phyloP scores from a whole-genome alignment of 2,329 filamentous ascomycete species.

The Xylariomycetidae sp. region DNA sequence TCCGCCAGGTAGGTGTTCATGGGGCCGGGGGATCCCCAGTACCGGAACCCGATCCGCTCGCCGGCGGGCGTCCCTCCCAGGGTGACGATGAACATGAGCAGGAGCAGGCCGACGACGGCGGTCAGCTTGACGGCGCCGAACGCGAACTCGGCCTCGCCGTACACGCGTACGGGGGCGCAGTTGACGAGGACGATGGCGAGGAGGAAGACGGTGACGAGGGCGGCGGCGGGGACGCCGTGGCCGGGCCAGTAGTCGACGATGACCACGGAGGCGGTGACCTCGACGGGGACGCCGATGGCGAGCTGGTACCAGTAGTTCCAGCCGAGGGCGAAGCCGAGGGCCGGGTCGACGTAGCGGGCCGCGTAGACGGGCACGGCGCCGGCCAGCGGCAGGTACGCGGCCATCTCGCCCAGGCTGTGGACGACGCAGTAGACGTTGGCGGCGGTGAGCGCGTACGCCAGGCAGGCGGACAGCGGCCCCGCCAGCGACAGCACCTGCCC shows the following conservation, averaged over 20 bases:
- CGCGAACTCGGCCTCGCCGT: slow-evolving; percentile 48
- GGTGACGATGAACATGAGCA: slow-evolving; percentile 43
- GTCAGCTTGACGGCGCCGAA: slow-evolving; percentile 45
- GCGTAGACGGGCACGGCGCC: slow-evolving; percentile 47
- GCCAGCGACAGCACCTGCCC: slow-evolving; percentile 37
- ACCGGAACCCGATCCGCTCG: slow-evolving; percentile 39
- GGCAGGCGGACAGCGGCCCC: slow-evolving; percentile 34
- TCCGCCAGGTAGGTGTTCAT: slow-evolving; percentile 35
- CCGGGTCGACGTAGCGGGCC: slow-evolving; percentile 40
- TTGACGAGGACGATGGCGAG: slow-evolving; percentile 32
- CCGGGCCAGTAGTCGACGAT: slow-evolving; percentile 41
- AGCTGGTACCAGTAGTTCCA: slow-evolving; percentile 49
- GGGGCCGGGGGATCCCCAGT: slow-evolving; percentile 37
- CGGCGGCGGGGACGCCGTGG: slow-evolving; percentile 18
- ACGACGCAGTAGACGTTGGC: slow-evolving; percentile 44
- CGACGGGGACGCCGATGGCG: slow-evolving; percentile 42
- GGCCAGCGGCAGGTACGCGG: slow-evolving; percentile 54
- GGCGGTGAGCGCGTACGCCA: slow-evolving; percentile 37
- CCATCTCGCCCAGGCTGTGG: slow-evolving; percentile 50
- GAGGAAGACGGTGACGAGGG: slow-evolving; percentile 32
- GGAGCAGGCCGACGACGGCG: slow-evolving; percentile 42
- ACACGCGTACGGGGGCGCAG: slow-evolving; percentile 36
- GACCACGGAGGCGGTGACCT: slow-evolving; percentile 39
- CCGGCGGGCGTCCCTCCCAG: slow-evolving; percentile 38
- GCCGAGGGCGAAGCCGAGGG: slow-evolving; percentile 41